Conservation (phyloP, 2,329 filamentous ascomycete genomes). For the Calonectria fujianensis region DNA sequence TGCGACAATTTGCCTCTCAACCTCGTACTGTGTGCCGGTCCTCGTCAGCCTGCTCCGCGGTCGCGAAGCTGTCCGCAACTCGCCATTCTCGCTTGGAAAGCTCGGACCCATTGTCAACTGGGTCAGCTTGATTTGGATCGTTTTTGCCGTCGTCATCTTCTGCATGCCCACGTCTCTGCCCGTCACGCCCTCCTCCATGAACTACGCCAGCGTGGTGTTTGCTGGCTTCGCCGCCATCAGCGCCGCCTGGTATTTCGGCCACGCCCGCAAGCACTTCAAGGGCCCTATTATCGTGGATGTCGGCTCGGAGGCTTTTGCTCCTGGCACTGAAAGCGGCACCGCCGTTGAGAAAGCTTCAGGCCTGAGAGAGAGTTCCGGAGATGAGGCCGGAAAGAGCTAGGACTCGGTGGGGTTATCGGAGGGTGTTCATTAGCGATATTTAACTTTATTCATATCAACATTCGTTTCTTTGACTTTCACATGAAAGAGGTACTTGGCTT, state of each 20-base stretch:
- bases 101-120: slow-evolving; percentile 82
- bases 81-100: slow-evolving; percentile 79
- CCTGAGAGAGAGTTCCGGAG: slow-evolving; percentile 40
- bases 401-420: neutral
- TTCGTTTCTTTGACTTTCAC: neutral
- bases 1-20: slow-evolving; percentile 84
- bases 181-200: slow-evolving; percentile 75
- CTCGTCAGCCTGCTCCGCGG: slow-evolving; percentile 81
- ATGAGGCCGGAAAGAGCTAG: slow-evolving; percentile 42
- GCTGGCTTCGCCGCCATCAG: slow-evolving; percentile 76
- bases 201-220: slow-evolving; percentile 80
- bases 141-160: slow-evolving; percentile 82
- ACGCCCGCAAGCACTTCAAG: slow-evolving; percentile 77
- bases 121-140: slow-evolving; percentile 80
- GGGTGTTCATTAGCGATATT: slow-evolving; percentile 5
- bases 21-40: slow-evolving; percentile 85
- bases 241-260: slow-evolving; percentile 76
- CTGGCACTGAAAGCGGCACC: slow-evolving; percentile 30
- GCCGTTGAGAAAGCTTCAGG: slow-evolving; percentile 41
- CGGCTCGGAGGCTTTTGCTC: slow-evolving; percentile 37
- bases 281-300: slow-evolving; percentile 66
- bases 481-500: neutral
- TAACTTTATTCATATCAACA: slow-evolving; percentile 20
- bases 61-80: slow-evolving; percentile 76
- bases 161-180: slow-evolving; percentile 81